Base-by-base conservation (phyloP, 257 asterid species). In the Fraxinus americana region DNA sequence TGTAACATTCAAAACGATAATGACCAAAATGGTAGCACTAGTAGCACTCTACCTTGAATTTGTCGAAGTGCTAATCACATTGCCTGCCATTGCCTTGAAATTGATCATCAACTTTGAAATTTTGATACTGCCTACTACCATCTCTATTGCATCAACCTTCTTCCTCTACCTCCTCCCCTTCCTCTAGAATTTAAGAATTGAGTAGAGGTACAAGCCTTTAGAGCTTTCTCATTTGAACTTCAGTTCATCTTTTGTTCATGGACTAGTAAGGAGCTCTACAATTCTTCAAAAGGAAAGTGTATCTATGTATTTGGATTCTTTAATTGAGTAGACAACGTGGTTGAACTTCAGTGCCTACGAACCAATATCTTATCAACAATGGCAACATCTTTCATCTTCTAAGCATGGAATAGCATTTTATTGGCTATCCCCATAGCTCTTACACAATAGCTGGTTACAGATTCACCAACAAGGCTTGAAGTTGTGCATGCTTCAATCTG, bases 11-110 rank as follows among this genome's bases (percentile, higher is more conserved):
- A n/a, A 21, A 75, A 0, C 0, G 4, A 5, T 32, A 76, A 5
- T 76, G 77, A 7, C 38, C 74, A 70, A 13, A 61, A 16, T 39
- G 70, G 8, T 73, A 70, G 32, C 70, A 79, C 57, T 23, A 2
- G 2, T 43, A 73, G 29, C 75, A 79, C 32, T 79, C 27, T 21
- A 66, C 30, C 2, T 73, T 36, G 4, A 45, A 67, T 74, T 48
- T 48, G 43, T 73, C 69, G 30, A 7, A 0, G 5, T 25, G 71
- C 76, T 65, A 17, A 14, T 34, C 71, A 3, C 25, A 27, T 36
- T 52, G 63, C 27, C 4, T 45, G 0, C 52, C 4, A 9, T 45
- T 77, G 9, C 63, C 70, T 12, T 21, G 57, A 35, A 35, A 35
- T n/a, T 14, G 12, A 38, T 67, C 35, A 30, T 21, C 17, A 0